A percentile compares a stretch with the other conserved stretches of the same genome.
Evolutionary conservation across 2,329 filamentous ascomycete species (phyloP).

Genomic region (Apiospora saccharicola): DNA sequence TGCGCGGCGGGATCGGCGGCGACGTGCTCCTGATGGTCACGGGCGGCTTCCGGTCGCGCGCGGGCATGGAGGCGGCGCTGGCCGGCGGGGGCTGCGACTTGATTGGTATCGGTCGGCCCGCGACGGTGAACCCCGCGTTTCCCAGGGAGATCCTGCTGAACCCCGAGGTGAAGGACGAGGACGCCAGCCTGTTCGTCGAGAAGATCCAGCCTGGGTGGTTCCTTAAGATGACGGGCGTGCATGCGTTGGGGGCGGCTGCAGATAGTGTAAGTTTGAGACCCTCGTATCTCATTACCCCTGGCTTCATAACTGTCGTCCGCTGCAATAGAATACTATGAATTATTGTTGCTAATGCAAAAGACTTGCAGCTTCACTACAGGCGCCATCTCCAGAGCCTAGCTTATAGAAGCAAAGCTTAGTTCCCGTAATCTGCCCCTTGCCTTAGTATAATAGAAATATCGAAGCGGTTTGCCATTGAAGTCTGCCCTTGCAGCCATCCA

Average conservation of each 20-base stretch:
- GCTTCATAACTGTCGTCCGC: too few relatives aligned
- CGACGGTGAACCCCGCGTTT: constrained; percentile 23
- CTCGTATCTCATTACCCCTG: neutral
- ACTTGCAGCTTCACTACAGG: neutral
- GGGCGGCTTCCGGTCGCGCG: constrained; percentile 63
- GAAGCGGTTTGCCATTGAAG: neutral
- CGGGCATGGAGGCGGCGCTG: constrained; percentile 28
- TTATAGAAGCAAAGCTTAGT: neutral
- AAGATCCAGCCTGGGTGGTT: constrained; percentile 26
- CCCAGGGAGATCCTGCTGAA: constrained; percentile 26
- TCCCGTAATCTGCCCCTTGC: neutral
- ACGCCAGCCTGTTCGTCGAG: constrained; percentile 24
- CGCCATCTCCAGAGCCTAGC: neutral
- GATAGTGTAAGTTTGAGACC: constrained; percentile 26
- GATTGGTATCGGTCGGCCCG: constrained; percentile 26
- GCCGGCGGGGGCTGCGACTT: constrained; percentile 27
- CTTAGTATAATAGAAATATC: too few relatives aligned
- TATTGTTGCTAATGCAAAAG: neutral
- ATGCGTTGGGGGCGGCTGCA: constrained; percentile 25
- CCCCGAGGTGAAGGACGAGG: constrained; percentile 25
- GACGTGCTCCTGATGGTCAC: constrained; percentile 55
- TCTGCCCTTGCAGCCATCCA: too few relatives aligned
- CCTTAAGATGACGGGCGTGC: constrained; percentile 22
- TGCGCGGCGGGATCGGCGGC: constrained; percentile 50
- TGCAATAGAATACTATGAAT: neutral